Percentiles rank a stretch among this genome's conserved stretches.
Evolutionary conservation across 2,329 filamentous ascomycete species (phyloP).

Genomic region (Ceratocystis lukuohia): DNA sequence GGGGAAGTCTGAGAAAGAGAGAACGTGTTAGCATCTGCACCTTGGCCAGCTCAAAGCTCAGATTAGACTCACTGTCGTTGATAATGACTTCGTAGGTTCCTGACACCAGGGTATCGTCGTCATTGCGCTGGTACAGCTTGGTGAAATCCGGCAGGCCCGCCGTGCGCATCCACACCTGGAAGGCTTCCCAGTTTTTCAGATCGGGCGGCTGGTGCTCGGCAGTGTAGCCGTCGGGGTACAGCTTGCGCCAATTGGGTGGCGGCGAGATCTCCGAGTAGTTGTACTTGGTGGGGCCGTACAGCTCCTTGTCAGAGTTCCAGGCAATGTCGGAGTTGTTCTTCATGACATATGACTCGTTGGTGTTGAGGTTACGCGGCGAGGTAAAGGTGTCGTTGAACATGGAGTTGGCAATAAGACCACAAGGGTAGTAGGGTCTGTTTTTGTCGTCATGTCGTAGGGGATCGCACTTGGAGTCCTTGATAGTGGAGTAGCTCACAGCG

Average conservation of each 20-base stretch:
- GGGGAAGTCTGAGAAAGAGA: conserved; percentile 54
- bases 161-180: conserved; percentile 98
- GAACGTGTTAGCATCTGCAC: not conserved
- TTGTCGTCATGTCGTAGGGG: conserved; percentile 47
- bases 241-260: conserved; percentile 70
- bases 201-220: conserved; percentile 52
- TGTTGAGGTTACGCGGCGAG: conserved; percentile 48
- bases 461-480: conserved; percentile 58
- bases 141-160: conserved; percentile 88
- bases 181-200: conserved; percentile 62
- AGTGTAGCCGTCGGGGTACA: conserved; percentile 60
- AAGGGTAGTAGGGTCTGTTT: conserved; percentile 73
- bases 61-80: conserved; percentile 52
- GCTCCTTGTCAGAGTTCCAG: conserved; percentile 67
- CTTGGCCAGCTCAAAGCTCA: not conserved
- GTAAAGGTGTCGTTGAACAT: conserved; percentile 88
- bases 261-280: conserved; percentile 53
- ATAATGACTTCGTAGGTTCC: conserved; percentile 70
- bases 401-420: conserved; percentile 91
- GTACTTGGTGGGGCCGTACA: conserved; percentile 64
- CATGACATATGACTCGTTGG: conserved; percentile 55
- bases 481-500: conserved; percentile 43
- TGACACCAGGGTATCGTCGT: conserved; percentile 48
- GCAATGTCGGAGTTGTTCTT: conserved; percentile 61
- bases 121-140: conserved; percentile 80